Evolutionary conservation across 257 asterid genomes (phyloP).

Genomic region (Craterostigma plantagineum): DNA sequence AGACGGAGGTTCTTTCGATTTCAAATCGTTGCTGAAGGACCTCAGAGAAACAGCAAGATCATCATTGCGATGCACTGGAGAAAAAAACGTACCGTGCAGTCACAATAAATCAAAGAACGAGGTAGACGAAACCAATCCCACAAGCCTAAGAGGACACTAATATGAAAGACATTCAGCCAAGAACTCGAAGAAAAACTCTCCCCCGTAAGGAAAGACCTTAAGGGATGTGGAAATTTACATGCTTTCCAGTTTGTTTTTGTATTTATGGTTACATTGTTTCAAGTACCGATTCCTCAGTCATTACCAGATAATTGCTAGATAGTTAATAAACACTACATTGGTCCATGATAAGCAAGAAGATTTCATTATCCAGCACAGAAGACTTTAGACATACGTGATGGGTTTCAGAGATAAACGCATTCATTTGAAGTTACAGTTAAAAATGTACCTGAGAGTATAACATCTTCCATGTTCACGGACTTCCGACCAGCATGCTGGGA

Average conservation of each 20-base stretch:
- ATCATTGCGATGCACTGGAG: conserved; percentile 76
- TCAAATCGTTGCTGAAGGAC: conserved; percentile 44
- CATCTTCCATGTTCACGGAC: conserved; percentile 93
- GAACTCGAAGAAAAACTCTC: too few relatives aligned
- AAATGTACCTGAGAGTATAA: conserved; percentile 64
- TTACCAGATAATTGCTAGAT: too few relatives aligned
- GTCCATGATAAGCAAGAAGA: too few relatives aligned
- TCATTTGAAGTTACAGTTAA: background rate
- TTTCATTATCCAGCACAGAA: too few relatives aligned
- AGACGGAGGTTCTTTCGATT: conserved; percentile 54
- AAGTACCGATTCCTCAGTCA: too few relatives aligned
- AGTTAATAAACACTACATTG: too few relatives aligned
- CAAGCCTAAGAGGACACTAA: background rate
- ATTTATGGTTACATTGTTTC: too few relatives aligned
- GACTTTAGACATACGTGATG: too few relatives aligned
- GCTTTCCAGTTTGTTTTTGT: too few relatives aligned
- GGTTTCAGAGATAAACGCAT: background rate
- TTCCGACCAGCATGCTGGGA: conserved; percentile 80
- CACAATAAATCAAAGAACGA: background rate
- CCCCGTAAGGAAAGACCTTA: too few relatives aligned
- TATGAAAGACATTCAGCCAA: too few relatives aligned
- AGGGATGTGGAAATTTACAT: too few relatives aligned
- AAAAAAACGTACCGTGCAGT: conserved; percentile 1
- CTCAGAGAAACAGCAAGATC: conserved; percentile 58
- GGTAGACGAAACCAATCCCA: background rate